These are phyloP conservation scores for Metschnikowia koreensis DNA, from an alignment of 805 yeast species.

Conservation along the genomic window DNA sequence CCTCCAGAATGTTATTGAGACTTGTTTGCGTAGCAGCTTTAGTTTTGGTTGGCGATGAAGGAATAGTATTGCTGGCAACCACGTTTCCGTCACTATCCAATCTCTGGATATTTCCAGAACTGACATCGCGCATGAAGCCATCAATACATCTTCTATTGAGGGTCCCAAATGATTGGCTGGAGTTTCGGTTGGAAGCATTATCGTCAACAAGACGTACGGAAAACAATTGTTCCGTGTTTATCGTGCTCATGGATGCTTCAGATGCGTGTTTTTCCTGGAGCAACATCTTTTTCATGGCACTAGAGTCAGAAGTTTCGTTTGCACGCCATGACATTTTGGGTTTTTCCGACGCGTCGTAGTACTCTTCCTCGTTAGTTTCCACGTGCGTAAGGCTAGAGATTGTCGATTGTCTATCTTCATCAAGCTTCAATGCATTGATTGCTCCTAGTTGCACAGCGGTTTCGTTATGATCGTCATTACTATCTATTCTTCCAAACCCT, in stretches of 20 bases:
- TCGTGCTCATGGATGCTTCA: constrained; percentile 72
- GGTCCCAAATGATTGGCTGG: constrained; percentile 26
- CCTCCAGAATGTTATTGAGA: constrained; percentile 17
- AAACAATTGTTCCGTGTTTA: constrained; percentile 78
- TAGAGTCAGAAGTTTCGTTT: constrained; percentile 30
- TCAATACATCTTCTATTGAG: constrained; percentile 1
- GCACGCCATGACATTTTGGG: constrained; percentile 46
- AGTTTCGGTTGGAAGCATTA: constrained; percentile 27
- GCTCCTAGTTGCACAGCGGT: constrained; percentile 45
- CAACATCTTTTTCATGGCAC: constrained; percentile 19
- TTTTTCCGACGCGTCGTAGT: constrained; percentile 36
- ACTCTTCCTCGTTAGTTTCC: constrained; percentile 31
- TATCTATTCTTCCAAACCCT: constrained; percentile 31
- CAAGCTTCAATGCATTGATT: constrained; percentile 51
- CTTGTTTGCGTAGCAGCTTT: constrained; percentile 12
- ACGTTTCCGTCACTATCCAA: constrained; percentile 47
- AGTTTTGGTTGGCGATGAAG: constrained; percentile 11
- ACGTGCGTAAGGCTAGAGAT: constrained; percentile 56
- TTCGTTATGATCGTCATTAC: constrained; percentile 26
- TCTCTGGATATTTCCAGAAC: constrained; percentile 40
- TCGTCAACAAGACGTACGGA: constrained; percentile 76
- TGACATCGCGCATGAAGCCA: constrained; percentile 19
- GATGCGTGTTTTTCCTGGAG: constrained; percentile 34
- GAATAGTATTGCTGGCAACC: constrained; percentile 18
- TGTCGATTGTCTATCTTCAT: constrained; percentile 33